Evolutionary conservation across 257 asterid species (phyloP).

Genomic region (Euphrasia confusa): DNA sequence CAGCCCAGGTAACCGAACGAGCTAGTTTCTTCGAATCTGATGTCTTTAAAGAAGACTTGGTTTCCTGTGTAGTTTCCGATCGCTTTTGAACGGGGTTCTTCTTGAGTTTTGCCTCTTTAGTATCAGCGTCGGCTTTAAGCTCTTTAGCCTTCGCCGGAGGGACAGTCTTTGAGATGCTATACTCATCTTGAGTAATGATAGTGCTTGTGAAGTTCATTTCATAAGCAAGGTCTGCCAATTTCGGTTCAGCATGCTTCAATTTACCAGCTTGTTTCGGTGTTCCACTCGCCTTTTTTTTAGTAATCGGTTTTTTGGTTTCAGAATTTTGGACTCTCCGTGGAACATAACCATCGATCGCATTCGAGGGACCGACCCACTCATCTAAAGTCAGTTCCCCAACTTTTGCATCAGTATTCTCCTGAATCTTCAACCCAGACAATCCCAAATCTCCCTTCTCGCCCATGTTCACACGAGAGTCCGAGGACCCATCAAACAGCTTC

Average conservation of each 20-base stretch:
- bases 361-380: slow-evolving; percentile 92
- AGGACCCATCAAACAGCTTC: slow-evolving; percentile 43
- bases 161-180: slow-evolving; percentile 44
- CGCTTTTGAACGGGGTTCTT: slow-evolving; percentile 28
- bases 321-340: slow-evolving; percentile 46
- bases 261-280: slow-evolving; percentile 23
- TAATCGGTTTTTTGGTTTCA: slow-evolving; percentile 27
- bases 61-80: slow-evolving; percentile 27
- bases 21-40: slow-evolving; percentile 46
- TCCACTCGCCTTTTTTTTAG: slow-evolving; percentile 35
- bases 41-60: slow-evolving; percentile 66
- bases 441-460: slow-evolving; percentile 51
- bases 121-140: slow-evolving; percentile 29
- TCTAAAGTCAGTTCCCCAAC: slow-evolving; percentile 63
- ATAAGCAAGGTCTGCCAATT: slow-evolving; percentile 31
- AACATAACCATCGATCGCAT: slow-evolving; percentile 94
- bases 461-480: slow-evolving; percentile 39
- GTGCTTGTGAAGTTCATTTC: slow-evolving; percentile 58
- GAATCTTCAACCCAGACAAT: slow-evolving; percentile 55
- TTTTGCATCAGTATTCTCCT: slow-evolving; percentile 49
- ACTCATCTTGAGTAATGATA: slow-evolving; percentile 59
- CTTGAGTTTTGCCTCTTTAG: slow-evolving; percentile 22
- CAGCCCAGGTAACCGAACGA: slow-evolving; percentile 82
- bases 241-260: slow-evolving; percentile 25
- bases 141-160: slow-evolving; percentile 32